A percentile compares a stretch with the other conserved stretches of the same genome.
Conservation (phyloP, 2,329 filamentous ascomycete species). For the Calonectria pteridis region DNA sequence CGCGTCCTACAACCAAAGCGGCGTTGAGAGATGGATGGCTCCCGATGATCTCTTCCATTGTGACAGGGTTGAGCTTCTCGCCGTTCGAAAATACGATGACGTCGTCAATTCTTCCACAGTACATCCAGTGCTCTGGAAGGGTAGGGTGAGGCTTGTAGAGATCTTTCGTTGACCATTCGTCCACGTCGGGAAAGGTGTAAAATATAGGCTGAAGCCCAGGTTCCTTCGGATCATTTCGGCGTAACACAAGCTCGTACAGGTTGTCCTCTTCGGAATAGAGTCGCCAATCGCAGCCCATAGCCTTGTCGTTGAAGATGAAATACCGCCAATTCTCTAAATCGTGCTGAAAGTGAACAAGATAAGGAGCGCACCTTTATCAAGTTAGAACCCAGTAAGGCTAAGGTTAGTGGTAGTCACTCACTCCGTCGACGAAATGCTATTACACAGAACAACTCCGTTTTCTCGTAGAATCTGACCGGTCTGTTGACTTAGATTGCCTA, state of each 20-base stretch:
- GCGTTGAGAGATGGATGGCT: constrained; percentile 55
- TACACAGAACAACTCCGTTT: constrained; percentile 50
- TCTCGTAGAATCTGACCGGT: constrained; percentile 54
- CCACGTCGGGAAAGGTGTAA: constrained; percentile 52
- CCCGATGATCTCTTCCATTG: constrained; percentile 38
- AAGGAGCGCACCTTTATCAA: constrained; percentile 48
- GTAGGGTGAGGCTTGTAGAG: constrained; percentile 54
- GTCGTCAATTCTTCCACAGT: constrained; percentile 51
- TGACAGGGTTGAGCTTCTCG: constrained; percentile 61
- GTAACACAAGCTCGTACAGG: constrained; percentile 49
- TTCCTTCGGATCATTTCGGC: constrained; percentile 52
- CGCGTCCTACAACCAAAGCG: constrained; percentile 60
- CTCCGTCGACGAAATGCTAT: constrained; percentile 58
- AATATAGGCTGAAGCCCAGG: constrained; percentile 50
- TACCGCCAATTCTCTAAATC: constrained; percentile 55
- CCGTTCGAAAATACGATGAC: constrained; percentile 64
- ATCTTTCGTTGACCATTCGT: constrained; percentile 53
- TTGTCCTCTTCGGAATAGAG: constrained; percentile 14
- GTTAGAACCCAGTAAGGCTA: not conserved
- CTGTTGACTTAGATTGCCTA: constrained; percentile 53
- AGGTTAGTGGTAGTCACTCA: constrained; percentile 36
- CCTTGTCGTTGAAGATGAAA: constrained; percentile 56
- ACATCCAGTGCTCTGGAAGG: constrained; percentile 49
- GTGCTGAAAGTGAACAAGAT: constrained; percentile 50
- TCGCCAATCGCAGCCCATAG: constrained; percentile 57